Evolutionary conservation across 2,329 filamentous ascomycete species (phyloP), one percentile per base, ranked within the genome.

Genomic region (Fusarium verrucosum): DNA sequence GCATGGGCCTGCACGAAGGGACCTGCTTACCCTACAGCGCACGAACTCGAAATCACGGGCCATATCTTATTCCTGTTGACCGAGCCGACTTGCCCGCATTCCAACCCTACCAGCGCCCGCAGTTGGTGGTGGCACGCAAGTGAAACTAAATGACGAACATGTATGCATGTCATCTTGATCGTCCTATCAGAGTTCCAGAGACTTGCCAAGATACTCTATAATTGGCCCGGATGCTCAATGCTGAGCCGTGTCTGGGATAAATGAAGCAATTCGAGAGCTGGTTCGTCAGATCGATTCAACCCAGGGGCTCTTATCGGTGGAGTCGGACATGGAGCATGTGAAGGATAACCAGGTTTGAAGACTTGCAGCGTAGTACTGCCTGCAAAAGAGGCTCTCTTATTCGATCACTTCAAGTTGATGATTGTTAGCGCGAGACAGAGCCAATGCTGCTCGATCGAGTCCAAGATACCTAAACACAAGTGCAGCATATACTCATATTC

Each of bases 71-170:
- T 37, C 20, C 19, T 52, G 56, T 45, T 66, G 61, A 63, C 56
- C 17, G 33, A 55, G 30, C 33, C 40, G 49, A 68, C 61, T 62
- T 62, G 45, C 32, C 37, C 25, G 25, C 37, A 40, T 45, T 59
- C 44, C 51, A 19, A 53, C 52, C 36, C 51, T 44, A 35, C 37
- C 30, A 54, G 37, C 57, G 57, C 41, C 56, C 56, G 56, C 49
- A 49, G 32, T 40, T 14, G 17, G 25, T 26, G 41, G 17, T 42
- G n/a, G n/a, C n/a, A n/a, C n/a, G 32, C 20, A 25, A 26, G 36
- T 33, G 43, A 32, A 57, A 55, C 64, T 54, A 32, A 20, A 58
- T 68, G 65, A 66, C 52, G 66, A n/a, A 51, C 65, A 68, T 55
- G 10, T 26, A 32, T 16, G 35, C 41, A 62, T 56, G 50, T 28